These are phyloP conservation scores for Dryadomyces quercus-mongolicae DNA, from an alignment of 2,329 filamentous ascomycete species.

Conservation along the genomic window DNA sequence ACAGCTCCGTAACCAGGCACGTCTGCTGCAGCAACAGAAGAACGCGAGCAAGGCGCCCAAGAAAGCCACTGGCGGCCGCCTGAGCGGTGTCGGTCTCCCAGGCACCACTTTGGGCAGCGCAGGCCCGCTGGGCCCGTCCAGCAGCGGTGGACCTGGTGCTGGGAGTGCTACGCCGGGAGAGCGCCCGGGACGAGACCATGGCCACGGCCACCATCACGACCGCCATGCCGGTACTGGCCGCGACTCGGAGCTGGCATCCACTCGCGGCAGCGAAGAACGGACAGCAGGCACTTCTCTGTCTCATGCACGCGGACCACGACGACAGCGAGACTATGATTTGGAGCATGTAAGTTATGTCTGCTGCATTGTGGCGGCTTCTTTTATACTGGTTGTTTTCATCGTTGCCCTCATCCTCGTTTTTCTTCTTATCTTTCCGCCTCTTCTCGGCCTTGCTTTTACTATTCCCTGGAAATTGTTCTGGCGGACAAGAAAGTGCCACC, in stretches of 20 bases:
- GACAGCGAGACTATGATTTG: constrained; percentile 69
- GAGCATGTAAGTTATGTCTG: constrained; percentile 52
- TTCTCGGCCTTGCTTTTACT: not conserved
- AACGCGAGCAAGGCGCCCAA: constrained; percentile 23
- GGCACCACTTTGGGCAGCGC: too few relatives aligned
- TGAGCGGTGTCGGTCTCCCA: not conserved
- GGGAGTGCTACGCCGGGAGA: constrained; percentile 8
- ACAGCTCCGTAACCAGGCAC: constrained; percentile 58
- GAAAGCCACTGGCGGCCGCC: constrained; percentile 30
- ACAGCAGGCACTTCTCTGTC: constrained; percentile 47
- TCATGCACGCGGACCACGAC: constrained; percentile 56
- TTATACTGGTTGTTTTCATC: constrained; percentile 3
- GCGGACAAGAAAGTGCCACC: too few relatives aligned
- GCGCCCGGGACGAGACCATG: constrained; percentile 4
- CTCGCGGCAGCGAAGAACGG: constrained; percentile 67
- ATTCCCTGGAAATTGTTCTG: not conserved
- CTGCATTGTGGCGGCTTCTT: not conserved
- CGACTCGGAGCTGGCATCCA: constrained; percentile 45
- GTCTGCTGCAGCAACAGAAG: constrained; percentile 43
- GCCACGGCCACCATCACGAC: not conserved
- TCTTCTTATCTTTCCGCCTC: not conserved
- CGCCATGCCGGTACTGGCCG: not conserved
- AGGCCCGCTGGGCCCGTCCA: constrained; percentile 17
- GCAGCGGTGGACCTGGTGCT: constrained; percentile 16
- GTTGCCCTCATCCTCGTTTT: constrained; percentile 2